A percentile compares a stretch with the other conserved stretches of the same genome.
Evolutionary conservation across 2,329 filamentous ascomycete genomes (phyloP).

Genomic region (Coniochaeta hoffmannii): DNA sequence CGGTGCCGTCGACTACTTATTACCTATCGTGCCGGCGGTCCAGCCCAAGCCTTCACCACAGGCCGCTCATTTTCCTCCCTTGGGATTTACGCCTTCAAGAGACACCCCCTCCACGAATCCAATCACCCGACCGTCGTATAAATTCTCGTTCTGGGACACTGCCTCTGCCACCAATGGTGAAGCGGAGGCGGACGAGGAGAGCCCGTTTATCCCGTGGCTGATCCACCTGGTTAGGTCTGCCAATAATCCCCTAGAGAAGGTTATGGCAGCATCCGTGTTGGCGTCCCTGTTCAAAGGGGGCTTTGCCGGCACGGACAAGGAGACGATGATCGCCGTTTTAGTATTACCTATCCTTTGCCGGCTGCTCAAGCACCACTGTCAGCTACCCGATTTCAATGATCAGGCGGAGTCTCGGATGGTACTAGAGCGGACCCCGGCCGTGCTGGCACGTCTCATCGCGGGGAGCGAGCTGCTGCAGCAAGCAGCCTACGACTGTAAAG

Average conservation of each 20-base stretch:
- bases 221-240: constrained; percentile 55
- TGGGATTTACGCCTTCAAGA: constrained; percentile 34
- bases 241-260: constrained; percentile 47
- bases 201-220: constrained; percentile 66
- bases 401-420: constrained; percentile 28
- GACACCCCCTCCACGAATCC: constrained; percentile 22
- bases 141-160: constrained; percentile 18
- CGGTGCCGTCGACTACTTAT: constrained; percentile 57
- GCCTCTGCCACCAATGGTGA: constrained; percentile 23
- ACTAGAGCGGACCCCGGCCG: constrained; percentile 63
- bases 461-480: constrained; percentile 76
- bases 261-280: constrained; percentile 63
- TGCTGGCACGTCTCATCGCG: constrained; percentile 71
- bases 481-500: constrained; percentile 63
- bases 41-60: constrained; percentile 23
- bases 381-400: constrained; percentile 23
- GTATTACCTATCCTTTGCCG: constrained; percentile 59
- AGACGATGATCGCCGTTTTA: constrained; percentile 57
- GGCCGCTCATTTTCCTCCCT: constrained; percentile 44
- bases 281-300: constrained; percentile 63
- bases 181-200: constrained; percentile 39
- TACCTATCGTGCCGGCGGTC: constrained; percentile 47
- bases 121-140: not conserved
- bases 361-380: constrained; percentile 29
- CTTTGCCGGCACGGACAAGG: constrained; percentile 55